Percentiles rank a stretch among this genome's conserved stretches.
These are phyloP conservation scores for Trypanosoma congolense DNA, from an alignment of 208 protist genomes.

Conservation along the genomic window DNA sequence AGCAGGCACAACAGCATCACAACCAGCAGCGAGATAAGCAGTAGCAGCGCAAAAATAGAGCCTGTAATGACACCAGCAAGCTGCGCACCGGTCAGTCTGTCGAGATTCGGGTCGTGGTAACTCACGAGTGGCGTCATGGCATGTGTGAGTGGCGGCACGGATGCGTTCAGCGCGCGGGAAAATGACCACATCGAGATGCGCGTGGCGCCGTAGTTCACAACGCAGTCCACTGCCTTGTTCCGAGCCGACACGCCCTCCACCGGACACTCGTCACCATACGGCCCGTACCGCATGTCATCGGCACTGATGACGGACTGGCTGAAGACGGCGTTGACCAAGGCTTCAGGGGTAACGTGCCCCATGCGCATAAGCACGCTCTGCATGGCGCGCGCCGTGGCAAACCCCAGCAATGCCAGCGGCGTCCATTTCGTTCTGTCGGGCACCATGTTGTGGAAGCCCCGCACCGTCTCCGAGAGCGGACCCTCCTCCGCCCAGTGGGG, in stretches of 20 bases:
- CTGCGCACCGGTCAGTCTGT: slow-evolving; percentile 13
- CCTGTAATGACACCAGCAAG: slow-evolving; percentile 32
- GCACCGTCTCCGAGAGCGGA: slow-evolving; percentile 4
- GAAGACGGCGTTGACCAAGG: slow-evolving; percentile 23
- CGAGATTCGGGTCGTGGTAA: slow-evolving; percentile 14
- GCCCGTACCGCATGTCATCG: slow-evolving; percentile 30
- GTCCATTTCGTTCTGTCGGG: slow-evolving; percentile 3
- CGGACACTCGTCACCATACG: slow-evolving; percentile 5
- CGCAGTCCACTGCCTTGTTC: not conserved
- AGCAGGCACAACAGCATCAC: slow-evolving; percentile 14
- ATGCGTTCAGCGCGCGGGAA: slow-evolving; percentile 26
- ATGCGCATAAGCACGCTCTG: slow-evolving; percentile 15
- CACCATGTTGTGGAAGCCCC: slow-evolving; percentile 11
- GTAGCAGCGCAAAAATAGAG: not conserved
- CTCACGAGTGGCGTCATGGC: slow-evolving; percentile 33
- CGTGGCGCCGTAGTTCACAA: slow-evolving; percentile 49
- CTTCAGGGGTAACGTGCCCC: slow-evolving; percentile 14
- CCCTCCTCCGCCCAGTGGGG: slow-evolving; percentile 38
- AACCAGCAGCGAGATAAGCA: slow-evolving; percentile 5
- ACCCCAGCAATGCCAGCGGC: slow-evolving; percentile 12
- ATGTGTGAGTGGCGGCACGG: slow-evolving; percentile 3
- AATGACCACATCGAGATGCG: slow-evolving; percentile 29
- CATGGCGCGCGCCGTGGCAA: slow-evolving; percentile 8
- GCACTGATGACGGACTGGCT: slow-evolving; percentile 10
- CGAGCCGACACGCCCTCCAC: not conserved